Evolutionary conservation across 1,284 basidiomycete genomes (phyloP), one percentile per base, ranked within the genome.

Genomic region (Inonotus hispidus): DNA sequence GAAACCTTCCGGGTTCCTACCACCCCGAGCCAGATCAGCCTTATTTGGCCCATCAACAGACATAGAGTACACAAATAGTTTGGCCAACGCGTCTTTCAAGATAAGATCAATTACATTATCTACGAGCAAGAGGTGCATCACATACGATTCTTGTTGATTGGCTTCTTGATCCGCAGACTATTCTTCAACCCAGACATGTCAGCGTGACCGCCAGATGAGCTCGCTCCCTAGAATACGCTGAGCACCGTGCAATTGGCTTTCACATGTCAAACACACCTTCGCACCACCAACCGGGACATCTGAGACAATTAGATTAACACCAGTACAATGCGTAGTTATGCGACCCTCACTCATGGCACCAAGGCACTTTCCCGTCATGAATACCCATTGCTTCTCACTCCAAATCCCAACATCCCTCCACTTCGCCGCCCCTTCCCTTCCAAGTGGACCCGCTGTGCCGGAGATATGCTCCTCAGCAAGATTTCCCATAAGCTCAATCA

Each of bases 11-110:
- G 41, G 5, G 16, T 10, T 4, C 71, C 70, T 46, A 71, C 62
- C 32, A 32, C 71, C 70, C 52, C 77, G 71, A 8, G 77, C 6
- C 6, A 68, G 69, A 6, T 77, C 75, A 8, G 76, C 76, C 55
- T 78, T 81, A 41, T 81, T 70, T 7, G 85, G 82, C 0, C 93
- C 86, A 70, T 99, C 97, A 47, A 90, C 81, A 3, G 89, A 81
- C 82, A 99, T 94, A 1, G 93, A 96, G 71, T 95, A 97, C 25
- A 98, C 85, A 62, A 99, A 82, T 46, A 98, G 77, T 68, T 89
- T 90, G 0, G 96, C 93, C 55, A 99, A 80, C 11, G 89, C 83
- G 71, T 82, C 88, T 94, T 52, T 43, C 16, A 13, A 43, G 16
- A n/a, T 13, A 69, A 21, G 25, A 19, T 43, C 60, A 45, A 43